A percentile compares a stretch with the other conserved stretches of the same genome.
These are phyloP conservation scores for Teratosphaeria gauchensis DNA, from an alignment of 2,329 filamentous ascomycete genomes.

Conservation along the genomic window DNA sequence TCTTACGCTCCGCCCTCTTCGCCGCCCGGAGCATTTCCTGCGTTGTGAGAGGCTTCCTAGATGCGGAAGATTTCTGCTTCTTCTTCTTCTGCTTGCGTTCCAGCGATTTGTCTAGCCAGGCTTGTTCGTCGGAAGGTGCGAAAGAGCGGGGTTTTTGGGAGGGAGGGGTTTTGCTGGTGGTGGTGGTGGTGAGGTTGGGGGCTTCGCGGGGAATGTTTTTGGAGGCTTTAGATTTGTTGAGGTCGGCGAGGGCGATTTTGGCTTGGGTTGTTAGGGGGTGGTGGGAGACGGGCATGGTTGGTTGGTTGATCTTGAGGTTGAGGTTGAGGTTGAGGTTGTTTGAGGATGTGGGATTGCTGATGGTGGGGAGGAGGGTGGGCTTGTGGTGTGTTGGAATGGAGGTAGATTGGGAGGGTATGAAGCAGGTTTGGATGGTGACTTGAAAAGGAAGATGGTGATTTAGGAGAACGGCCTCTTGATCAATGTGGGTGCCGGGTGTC, in stretches of 20 bases:
- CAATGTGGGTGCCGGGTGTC: not conserved
- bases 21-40: slow-evolving; percentile 3
- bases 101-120: not conserved
- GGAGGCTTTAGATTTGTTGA: not conserved
- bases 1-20: not conserved
- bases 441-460: too few species aligned
- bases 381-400: not conserved
- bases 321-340: not conserved
- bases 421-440: too few species aligned
- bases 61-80: not conserved
- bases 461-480: not conserved
- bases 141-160: not conserved
- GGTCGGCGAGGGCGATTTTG: slow-evolving; percentile 2
- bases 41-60: slow-evolving; percentile 4
- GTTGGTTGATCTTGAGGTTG: slow-evolving; percentile 1
- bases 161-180: not conserved
- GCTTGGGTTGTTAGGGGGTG: slow-evolving; percentile 4
- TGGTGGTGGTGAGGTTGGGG: not conserved
- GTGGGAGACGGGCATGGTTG: not conserved
- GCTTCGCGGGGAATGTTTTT: slow-evolving; percentile 1
- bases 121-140: slow-evolving; percentile 2
- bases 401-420: too few species aligned
- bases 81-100: not conserved
- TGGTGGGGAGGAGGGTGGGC: not conserved
- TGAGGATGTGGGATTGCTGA: not conserved